phyloP scores from a whole-genome alignment of 2,329 filamentous ascomycete species.

The Talaromyces sp. region DNA sequence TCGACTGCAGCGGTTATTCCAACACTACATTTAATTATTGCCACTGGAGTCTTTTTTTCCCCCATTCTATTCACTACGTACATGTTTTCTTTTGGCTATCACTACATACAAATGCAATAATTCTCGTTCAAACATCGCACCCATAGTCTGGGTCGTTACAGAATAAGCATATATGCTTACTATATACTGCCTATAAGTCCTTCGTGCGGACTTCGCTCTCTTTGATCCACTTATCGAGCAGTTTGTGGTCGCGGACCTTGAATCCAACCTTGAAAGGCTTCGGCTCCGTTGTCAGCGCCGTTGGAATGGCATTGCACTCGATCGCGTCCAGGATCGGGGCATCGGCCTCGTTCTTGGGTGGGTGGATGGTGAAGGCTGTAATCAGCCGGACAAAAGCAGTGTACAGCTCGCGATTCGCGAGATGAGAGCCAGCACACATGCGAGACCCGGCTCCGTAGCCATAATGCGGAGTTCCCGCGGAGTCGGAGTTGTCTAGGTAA shows the following conservation, averaged over 20 bases:
- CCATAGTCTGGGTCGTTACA: not conserved
- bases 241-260: constrained; percentile 41
- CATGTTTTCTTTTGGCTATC: not conserved
- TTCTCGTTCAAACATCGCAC: not conserved
- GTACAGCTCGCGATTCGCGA: constrained; percentile 60
- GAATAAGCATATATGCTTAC: not conserved
- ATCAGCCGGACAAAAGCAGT: constrained; percentile 56
- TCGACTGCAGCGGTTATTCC: no score
- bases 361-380: constrained; percentile 52
- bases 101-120: not conserved
- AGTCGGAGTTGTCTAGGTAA: constrained; percentile 53
- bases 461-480: constrained; percentile 54
- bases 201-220: constrained; percentile 50
- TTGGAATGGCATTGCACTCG: constrained; percentile 53
- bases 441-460: constrained; percentile 58
- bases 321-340: constrained; percentile 52
- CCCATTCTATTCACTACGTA: not conserved
- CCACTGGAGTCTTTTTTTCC: not conserved
- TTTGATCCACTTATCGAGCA: constrained; percentile 49
- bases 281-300: constrained; percentile 56
- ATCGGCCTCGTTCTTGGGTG: constrained; percentile 42
- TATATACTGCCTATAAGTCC: constrained; percentile 33
- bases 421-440: constrained; percentile 59
- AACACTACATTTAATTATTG: no score
- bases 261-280: constrained; percentile 59